Evolutionary conservation across 441 rosid genomes (phyloP), one percentile per base, ranked within the genome.

Genomic region (Rhodomyrtus psidioides): DNA sequence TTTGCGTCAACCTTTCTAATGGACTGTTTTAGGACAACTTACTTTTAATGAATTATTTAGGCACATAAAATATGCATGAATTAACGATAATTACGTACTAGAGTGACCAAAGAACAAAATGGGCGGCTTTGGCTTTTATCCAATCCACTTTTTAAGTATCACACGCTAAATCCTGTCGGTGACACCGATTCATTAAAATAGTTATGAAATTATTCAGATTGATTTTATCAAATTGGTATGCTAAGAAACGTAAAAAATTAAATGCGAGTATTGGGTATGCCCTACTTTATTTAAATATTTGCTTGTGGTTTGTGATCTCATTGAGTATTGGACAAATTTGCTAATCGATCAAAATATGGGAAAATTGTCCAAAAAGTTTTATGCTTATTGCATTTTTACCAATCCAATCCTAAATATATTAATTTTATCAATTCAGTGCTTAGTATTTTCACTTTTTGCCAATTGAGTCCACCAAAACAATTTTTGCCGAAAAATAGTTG

Each of bases 61-160:
- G 76, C 6, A 34, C 16, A 34, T 19, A 34, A 34, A 42, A 65
- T 21, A 34, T 65, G 76, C 76, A 65, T 13, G 26, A 65, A 7
- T 65, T 65, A 65, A 9, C 34, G 76, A 65, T 65, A 17, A 65
- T 65, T 65, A 65, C 14, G 7, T 34, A 21, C 26, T 55, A 55
- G 26, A 21, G 26, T 55, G 23, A 55, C 10, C 57, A 55, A 55
- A 21, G 57, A 21, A 65, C 76, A 34, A 65, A 21, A 65, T 65
- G 90, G 89, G 86, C 85, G 91, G 88, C 91, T 85, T 85, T 88
- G 85, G 86, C 53, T 90, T 81, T 88, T 82, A 86, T 88, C 88
- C 26, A 49, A 39, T 30, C 6, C 65, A 51, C 53, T 81, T 81
- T 24, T 17, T 59, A 12, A 44, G 7, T 17, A 62, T 15, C 83